Evolutionary conservation across 2,329 filamentous ascomycete genomes (phyloP).

Genomic region (Trichocomaceae sp.): DNA sequence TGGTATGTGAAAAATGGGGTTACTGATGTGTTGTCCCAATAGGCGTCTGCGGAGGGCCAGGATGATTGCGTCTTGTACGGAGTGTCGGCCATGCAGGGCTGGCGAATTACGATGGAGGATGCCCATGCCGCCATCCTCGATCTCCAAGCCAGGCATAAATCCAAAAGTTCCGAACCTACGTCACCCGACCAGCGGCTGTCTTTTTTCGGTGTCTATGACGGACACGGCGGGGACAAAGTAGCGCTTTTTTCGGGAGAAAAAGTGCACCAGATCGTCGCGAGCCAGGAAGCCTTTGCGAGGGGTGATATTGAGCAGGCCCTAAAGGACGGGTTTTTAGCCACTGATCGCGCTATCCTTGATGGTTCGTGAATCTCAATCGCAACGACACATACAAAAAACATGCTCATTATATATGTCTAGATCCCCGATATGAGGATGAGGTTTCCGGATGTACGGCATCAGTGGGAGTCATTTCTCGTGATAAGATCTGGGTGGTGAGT

Average conservation of each 20-base stretch:
- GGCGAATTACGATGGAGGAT: constrained; percentile 99
- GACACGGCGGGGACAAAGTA: constrained; percentile 94
- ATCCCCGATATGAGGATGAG: constrained; percentile 94
- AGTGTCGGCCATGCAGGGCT: constrained; percentile 98
- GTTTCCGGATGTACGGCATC: constrained; percentile 97
- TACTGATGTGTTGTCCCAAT: constrained; percentile 10
- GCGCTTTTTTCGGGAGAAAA: constrained; percentile 87
- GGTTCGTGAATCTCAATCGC: constrained; percentile 51
- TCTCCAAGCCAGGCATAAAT: constrained; percentile 58
- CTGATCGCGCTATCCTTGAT: constrained; percentile 89
- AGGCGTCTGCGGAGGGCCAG: constrained; percentile 84
- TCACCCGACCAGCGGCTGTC: constrained; percentile 68
- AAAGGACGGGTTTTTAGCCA: constrained; percentile 95
- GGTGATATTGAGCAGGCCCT: constrained; percentile 91
- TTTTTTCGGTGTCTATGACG: constrained; percentile 97
- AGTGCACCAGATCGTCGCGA: constrained; percentile 87
- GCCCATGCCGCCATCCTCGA: constrained; percentile 86
- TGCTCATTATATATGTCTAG: constrained; percentile 44
- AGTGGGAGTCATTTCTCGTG: constrained; percentile 76
- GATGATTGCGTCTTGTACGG: constrained; percentile 92
- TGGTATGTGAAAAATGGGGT: not conserved
- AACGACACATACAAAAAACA: not conserved
- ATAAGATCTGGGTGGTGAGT: constrained; percentile 94
- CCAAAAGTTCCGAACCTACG: constrained; percentile 51
- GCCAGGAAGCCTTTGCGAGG: constrained; percentile 87